These are phyloP conservation scores for Trebouxia sp. DNA, from an alignment of 139 green algal species.

Conservation along the genomic window DNA sequence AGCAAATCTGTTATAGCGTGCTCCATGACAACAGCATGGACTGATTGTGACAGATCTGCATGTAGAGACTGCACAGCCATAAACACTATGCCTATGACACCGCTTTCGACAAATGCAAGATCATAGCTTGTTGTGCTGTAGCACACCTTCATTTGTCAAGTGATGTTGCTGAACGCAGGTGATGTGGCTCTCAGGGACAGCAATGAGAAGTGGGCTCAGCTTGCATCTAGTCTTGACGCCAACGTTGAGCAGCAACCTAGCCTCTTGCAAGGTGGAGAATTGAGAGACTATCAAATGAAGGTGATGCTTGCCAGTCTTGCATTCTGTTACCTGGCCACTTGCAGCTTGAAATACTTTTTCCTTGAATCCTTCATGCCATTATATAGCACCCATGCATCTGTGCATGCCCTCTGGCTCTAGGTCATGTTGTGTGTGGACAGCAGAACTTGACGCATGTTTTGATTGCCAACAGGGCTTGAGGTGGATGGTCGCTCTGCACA, in stretches of 20 bases:
- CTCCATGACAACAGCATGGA: too few relatives aligned
- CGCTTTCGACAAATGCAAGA: too few relatives aligned
- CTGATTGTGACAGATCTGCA: too few relatives aligned
- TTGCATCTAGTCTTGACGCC: conserved; percentile 42
- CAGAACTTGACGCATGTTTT: too few relatives aligned
- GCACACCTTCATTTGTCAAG: too few relatives aligned
- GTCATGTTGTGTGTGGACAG: not conserved
- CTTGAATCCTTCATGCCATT: not conserved
- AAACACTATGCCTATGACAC: too few relatives aligned
- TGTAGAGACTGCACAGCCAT: too few relatives aligned
- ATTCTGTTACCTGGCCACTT: too few relatives aligned
- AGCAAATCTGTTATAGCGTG: too few relatives aligned
- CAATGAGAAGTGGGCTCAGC: conserved; percentile 34
- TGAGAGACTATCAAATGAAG: conserved; percentile 76
- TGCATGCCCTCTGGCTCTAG: not conserved
- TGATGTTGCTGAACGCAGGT: not conserved
- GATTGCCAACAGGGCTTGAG: conserved; percentile 21
- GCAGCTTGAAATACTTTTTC: too few relatives aligned
- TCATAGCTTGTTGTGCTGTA: too few relatives aligned
- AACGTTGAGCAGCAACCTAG: conserved; percentile 56
- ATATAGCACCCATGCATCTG: not conserved
- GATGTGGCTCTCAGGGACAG: conserved; percentile 33
- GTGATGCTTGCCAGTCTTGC: too few relatives aligned
- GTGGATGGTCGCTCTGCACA: conserved; percentile 60
- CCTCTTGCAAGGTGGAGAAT: conserved; percentile 46